A percentile compares a stretch with the other conserved stretches of the same genome.
Evolutionary conservation across 768 basidiomycete species (phyloP).

Genomic region (Mycena sanguinolenta): DNA sequence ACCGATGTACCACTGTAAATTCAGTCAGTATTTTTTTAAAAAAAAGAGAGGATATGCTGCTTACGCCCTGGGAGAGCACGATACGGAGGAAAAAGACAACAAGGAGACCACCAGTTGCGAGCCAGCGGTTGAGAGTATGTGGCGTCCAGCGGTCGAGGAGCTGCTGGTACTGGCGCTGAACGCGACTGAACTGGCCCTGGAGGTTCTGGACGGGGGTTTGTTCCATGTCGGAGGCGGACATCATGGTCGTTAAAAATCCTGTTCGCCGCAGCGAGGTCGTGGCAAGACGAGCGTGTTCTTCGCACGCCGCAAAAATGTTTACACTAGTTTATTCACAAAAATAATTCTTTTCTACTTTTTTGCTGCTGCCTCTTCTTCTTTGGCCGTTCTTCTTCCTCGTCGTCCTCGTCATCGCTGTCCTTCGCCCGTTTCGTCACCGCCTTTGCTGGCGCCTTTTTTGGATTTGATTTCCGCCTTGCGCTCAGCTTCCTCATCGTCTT

Average conservation of each 20-base stretch:
- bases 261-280: background rate
- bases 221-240: constrained; percentile 61
- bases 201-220: constrained; percentile 64
- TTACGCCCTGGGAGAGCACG: constrained; percentile 89
- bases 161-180: constrained; percentile 88
- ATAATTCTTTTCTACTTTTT: background rate
- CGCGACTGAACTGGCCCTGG: constrained; percentile 60
- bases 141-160: constrained; percentile 94
- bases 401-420: constrained; percentile 43
- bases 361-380: constrained; percentile 49
- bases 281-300: background rate
- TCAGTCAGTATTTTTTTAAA: constrained; percentile 17
- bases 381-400: constrained; percentile 48
- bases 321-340: background rate
- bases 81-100: constrained; percentile 88
- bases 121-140: constrained; percentile 90
- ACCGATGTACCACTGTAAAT: constrained; percentile 91
- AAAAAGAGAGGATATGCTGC: constrained; percentile 45
- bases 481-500: constrained; percentile 33
- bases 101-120: constrained; percentile 78
- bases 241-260: constrained; percentile 50
- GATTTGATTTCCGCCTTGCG: constrained; percentile 30
- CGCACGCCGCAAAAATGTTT: background rate
- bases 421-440: constrained; percentile 43
- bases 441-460: constrained; percentile 25